Percentiles rank a stretch among this genome's conserved stretches.
These are phyloP conservation scores for Penicillium lividum DNA, from an alignment of 495 filamentous ascomycete genomes.

Conservation along the genomic window DNA sequence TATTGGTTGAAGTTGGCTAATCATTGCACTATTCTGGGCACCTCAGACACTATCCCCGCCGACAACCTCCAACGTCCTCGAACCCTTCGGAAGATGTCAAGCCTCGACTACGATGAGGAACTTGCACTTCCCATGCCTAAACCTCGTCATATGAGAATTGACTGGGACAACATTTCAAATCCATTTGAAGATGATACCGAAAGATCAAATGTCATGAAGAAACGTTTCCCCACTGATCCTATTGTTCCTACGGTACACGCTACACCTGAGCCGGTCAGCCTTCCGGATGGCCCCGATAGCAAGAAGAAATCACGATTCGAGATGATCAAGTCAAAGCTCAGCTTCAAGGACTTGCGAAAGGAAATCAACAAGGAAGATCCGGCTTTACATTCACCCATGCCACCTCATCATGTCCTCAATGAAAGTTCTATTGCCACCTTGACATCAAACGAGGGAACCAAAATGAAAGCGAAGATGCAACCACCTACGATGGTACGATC, in stretches of 20 bases:
- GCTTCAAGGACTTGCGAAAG: constrained; percentile 37
- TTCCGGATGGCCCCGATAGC: constrained; percentile 3
- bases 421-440: neutral
- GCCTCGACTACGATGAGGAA: constrained; percentile 31
- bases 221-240: constrained; percentile 24
- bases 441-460: neutral
- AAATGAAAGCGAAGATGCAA: neutral
- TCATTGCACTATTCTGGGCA: neutral
- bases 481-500: neutral
- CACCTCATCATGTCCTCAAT: neutral
- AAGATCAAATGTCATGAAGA: constrained; percentile 9
- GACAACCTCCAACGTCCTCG: constrained; percentile 7
- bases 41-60: neutral
- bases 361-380: constrained; percentile 24
- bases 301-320: constrained; percentile 34
- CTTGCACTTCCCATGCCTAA: constrained; percentile 39
- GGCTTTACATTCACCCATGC: neutral
- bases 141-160: constrained; percentile 12
- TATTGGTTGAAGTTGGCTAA: neutral
- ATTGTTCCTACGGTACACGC: neutral
- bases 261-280: neutral
- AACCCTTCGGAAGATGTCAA: constrained; percentile 18
- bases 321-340: constrained; percentile 33
- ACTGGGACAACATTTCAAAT: neutral
- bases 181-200: neutral